phyloP scores from a whole-genome alignment of 2,329 filamentous ascomycete genomes.

The Arthrobotrys conoides region DNA sequence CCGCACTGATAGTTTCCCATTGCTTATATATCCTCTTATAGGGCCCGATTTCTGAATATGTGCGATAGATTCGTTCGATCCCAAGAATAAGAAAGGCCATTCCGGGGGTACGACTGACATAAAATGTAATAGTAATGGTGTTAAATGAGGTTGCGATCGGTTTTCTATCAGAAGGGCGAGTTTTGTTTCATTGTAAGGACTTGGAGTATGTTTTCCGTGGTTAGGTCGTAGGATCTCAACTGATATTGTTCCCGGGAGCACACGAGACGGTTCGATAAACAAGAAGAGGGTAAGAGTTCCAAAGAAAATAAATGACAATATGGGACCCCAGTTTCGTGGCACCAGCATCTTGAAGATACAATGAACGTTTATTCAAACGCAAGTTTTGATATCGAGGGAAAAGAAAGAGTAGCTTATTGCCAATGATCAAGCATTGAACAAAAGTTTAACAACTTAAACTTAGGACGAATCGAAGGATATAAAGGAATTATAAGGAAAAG shows the following conservation, averaged over 20 bases:
- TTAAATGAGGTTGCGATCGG: conserved; percentile 66
- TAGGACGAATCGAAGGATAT: background rate
- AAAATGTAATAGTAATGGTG: conserved; percentile 72
- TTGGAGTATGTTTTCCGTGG: conserved; percentile 26
- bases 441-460: background rate
- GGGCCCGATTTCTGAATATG: conserved; percentile 65
- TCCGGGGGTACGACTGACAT: conserved; percentile 73
- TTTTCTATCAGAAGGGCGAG: conserved; percentile 73
- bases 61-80: conserved; percentile 69
- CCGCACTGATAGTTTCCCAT: conserved; percentile 67
- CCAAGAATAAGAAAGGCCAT: conserved; percentile 75
- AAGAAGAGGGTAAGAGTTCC: conserved; percentile 25
- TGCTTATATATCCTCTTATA: conserved; percentile 58
- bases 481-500: background rate
- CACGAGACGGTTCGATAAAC: conserved; percentile 20
- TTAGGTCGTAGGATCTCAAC: conserved; percentile 26
- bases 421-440: background rate
- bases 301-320: conserved; percentile 42
- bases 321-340: conserved; percentile 31
- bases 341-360: background rate
- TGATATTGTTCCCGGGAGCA: conserved; percentile 38
- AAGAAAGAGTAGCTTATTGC: background rate
- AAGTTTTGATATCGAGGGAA: background rate
- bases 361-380: background rate
- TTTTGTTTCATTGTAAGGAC: conserved; percentile 66